Base-by-base conservation (phyloP, 2,329 filamentous ascomycete species). In the Cercospora zeina region DNA sequence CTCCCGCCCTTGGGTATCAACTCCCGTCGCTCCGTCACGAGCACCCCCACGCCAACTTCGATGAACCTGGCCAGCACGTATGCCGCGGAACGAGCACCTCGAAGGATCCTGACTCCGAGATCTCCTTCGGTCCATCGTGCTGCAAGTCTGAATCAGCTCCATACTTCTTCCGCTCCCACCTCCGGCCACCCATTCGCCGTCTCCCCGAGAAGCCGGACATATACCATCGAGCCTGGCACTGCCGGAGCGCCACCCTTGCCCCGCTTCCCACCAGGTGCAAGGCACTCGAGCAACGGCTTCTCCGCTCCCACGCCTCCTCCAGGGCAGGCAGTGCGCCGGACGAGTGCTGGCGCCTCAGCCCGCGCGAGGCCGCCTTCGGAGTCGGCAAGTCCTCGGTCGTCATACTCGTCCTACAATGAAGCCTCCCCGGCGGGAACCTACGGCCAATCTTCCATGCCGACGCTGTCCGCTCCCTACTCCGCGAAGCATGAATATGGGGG, bases 41-140 rank as follows among this genome's bases (percentile, higher is more conserved):
- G 59, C 70, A 59, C 69, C 59, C 16, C 75, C 70, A 60, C 72
- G 67, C 42, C 61, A 21, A 34, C 62, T 24, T 61, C 56, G 10
- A 67, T 62, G 65, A 54, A 59, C 39, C 34, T 62, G n/a, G 19
- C 53, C 19, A 42, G 55, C 31, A 57, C 50, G 11, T 36, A 62
- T 30, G 54, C 24, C 11, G 59, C 60, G 8, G 65, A 64, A 6
- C 54, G 61, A 54, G 53, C 61, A 34, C 65, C 66, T 14, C 65
- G 84, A 65, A 80, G 81, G 34, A 80, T 85, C n/a, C 70, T 86
- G 63, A 86, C 83, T 10, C 84, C 86, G 0, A 79, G 81, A 65
- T 87, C 86, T 9, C 85, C 85, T 9, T 75, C 71, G 4, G 57
- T 80, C 42, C 76, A 77, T 58, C 81, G 85, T 64, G 78, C 82